Evolutionary conservation across 1,139 yeast genomes (phyloP), one percentile per base, ranked within the genome.

Genomic region (Geotrichum bryndzae): DNA sequence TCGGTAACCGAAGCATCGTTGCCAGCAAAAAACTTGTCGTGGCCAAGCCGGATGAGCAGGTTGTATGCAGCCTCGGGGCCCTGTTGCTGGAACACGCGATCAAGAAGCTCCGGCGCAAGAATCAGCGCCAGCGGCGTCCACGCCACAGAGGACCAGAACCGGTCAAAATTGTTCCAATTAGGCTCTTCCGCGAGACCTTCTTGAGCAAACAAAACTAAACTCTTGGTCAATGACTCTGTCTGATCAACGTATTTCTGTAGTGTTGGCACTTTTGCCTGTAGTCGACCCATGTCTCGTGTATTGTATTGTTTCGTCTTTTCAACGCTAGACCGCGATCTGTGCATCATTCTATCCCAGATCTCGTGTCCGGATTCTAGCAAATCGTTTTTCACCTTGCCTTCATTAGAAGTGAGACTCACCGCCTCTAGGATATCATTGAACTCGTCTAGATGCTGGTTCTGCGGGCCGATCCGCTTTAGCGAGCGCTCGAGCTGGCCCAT

Each of bases 131-230:
- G 8, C 15, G 56, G 58, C 2, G 61, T 54, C 29, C 45, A 25
- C 18, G 57, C 52, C 6, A 59, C 38, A 35, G 53, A 52, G 23
- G n/a, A 41, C 61, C 61, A 59, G 29, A 54, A 59, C n/a, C 35
- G 45, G 38, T 55, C 55, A 51, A 59, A 59, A 7, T 15, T 18
- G 6, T 27, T 8, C 61, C 57, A 54, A 27, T 53, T 53, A 22
- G 38, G 31, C 41, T 6, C 48, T 10, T 53, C 33, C 8, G 48
- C 25, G 2, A 41, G 48, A 15, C 48, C 48, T n/a, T 41, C 23
- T n/a, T 41, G 10, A 4, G 25, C 23, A 41, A 41, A 41, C 8
- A 2, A n/a, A n/a, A 41, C 10, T 15, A 41, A 41, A 15, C 23
- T 23, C 10, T 15, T 41, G 3, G 23, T 41, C 18, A 41, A 41